A percentile compares a stretch with the other conserved stretches of the same genome.
Conservation (phyloP, 1,139 yeast genomes). For the Petasospora rhodanensis region DNA sequence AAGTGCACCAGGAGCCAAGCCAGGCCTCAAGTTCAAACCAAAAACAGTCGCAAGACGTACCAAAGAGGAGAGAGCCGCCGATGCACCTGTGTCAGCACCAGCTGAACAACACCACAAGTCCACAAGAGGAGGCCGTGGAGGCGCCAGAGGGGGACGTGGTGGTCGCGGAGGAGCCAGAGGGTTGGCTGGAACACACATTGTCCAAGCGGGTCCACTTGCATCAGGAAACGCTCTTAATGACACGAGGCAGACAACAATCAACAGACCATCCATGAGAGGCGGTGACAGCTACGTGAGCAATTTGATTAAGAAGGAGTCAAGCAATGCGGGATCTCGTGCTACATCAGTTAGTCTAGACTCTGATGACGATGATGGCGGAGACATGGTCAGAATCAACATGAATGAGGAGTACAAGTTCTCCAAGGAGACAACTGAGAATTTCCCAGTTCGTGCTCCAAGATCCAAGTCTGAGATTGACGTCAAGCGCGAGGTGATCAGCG, state of each 20-base stretch:
- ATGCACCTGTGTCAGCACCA: conserved; percentile 48
- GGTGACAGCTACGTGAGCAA: conserved; percentile 16
- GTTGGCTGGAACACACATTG: conserved; percentile 61
- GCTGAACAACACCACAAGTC: conserved; percentile 9
- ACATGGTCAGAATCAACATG: conserved; percentile 53
- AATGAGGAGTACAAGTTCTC: conserved; percentile 51
- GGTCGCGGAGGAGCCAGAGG: conserved; percentile 29
- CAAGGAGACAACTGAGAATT: conserved; percentile 37
- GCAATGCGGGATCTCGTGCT: too few species aligned
- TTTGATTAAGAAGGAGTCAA: conserved; percentile 15
- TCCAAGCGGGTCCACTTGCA: conserved; percentile 68
- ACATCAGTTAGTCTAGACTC: conserved; percentile 26
- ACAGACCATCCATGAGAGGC: too few species aligned
- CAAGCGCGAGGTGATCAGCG: conserved; percentile 5
- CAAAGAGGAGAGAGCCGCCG: conserved; percentile 76
- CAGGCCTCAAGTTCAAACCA: conserved; percentile 68
- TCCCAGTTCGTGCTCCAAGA: conserved; percentile 49
- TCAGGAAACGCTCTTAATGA: conserved; percentile 53
- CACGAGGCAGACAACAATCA: conserved; percentile 13
- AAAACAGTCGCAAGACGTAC: conserved; percentile 78
- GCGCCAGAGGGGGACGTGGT: too few species aligned
- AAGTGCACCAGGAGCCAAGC: conserved; percentile 34
- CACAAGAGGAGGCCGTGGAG: conserved; percentile 32
- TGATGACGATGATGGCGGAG: conserved; percentile 26
- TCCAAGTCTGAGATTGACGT: conserved; percentile 12